Percentiles rank a stretch among this genome's conserved stretches.
Conservation (phyloP, 129 eudicot species). For the Pulicaria dysenterica region DNA sequence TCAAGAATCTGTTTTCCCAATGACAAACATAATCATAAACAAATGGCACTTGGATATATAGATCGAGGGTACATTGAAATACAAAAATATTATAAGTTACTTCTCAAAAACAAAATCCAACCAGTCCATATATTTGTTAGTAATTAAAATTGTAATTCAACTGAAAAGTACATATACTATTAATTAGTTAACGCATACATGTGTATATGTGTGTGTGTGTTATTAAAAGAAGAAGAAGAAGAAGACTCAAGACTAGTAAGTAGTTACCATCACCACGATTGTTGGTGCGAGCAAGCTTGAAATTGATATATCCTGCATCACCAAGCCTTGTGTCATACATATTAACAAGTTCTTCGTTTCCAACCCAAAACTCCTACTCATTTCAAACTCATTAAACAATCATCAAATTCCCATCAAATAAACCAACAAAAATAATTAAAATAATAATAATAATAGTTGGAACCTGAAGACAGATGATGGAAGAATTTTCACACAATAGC, state of each 20-base stretch:
- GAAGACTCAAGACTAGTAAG: slow-evolving; percentile 16
- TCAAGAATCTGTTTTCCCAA: no score
- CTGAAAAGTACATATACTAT: no score
- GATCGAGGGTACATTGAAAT: no score
- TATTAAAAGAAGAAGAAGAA: no score
- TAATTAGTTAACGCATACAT: no score
- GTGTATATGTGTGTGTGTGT: no score
- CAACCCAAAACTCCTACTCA: slow-evolving; percentile 81
- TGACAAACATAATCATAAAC: no score
- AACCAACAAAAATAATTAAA: neutral
- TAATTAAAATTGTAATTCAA: no score
- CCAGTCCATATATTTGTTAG: no score
- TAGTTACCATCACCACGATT: slow-evolving; percentile 87
- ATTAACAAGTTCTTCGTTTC: slow-evolving; percentile 73
- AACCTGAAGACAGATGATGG: slow-evolving; percentile 90
- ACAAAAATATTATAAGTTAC: no score
- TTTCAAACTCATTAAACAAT: neutral
- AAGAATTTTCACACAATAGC: slow-evolving; percentile 71
- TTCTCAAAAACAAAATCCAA: no score
- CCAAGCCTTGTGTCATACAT: slow-evolving; percentile 74
- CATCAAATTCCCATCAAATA: neutral
- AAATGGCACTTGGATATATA: no score
- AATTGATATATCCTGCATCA: slow-evolving; percentile 71
- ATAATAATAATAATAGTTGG: neutral
- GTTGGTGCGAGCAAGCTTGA: slow-evolving; percentile 83